Evolutionary conservation across 2,329 filamentous ascomycete species (phyloP), one percentile per base, ranked within the genome.

Genomic region (Capronia americana): DNA sequence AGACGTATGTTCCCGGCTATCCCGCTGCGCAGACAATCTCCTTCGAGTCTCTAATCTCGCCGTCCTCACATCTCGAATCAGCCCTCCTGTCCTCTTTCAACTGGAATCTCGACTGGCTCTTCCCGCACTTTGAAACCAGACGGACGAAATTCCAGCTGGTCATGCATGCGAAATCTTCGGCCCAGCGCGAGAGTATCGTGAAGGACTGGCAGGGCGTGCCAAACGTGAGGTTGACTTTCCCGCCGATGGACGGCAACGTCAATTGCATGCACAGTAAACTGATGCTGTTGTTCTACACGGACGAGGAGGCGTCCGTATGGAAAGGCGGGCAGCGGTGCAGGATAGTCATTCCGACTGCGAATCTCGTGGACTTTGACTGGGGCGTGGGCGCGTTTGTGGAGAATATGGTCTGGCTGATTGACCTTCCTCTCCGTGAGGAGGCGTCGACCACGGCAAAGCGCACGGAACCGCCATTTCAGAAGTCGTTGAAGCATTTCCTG

Each of bases 241-340:
- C 94, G 17, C 85, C 86, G 1, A 94, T 97, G 91, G 82, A 87
- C 48, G 86, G 87, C 1, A 82, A 86, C 55, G 79, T 87, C 5
- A 90, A 88, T 26, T 88, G 85, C 73, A 97, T 98, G 93, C 95
- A 98, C 78, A 96, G 92, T 57, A 98, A 99, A 76, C 82, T 98
- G 51, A 93, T 96, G 85, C 79, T 98, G 1, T 83, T 98, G n/a
- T 94, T 93, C 73, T 92, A 92, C 72, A 56, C 63, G n/a, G 58
- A 57, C 26, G 20, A 58, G 23, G 48, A 23, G n/a, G 48, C 23
- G 14, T 20, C 38, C 17, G 34, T 32, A 26, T 20, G 26, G 57
- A 20, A 46, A 34, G n/a, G 14, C 41, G 58, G 67, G 8, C 51
- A 48, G 24, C 60, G 70, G 55, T 73, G 71, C 57, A 87, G 95